Evolutionary conservation across 2,329 filamentous ascomycete species (phyloP).

Genomic region (Cladobotryum protrusum): DNA sequence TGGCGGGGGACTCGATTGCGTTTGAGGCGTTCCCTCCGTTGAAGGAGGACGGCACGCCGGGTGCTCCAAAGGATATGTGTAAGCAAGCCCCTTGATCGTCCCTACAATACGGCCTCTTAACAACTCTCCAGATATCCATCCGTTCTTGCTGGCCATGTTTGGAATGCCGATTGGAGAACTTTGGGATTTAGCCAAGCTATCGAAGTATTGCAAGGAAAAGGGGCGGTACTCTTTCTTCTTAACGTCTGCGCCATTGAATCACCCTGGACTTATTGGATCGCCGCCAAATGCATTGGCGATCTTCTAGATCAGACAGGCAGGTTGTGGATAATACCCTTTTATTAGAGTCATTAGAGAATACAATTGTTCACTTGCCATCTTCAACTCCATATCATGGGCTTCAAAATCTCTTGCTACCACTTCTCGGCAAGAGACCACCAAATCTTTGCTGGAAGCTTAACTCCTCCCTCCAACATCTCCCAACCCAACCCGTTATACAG

Average conservation of each 20-base stretch:
- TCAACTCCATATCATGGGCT: background rate
- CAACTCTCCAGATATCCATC: slow-evolving; percentile 37
- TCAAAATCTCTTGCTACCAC: background rate
- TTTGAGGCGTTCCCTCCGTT: slow-evolving; percentile 60
- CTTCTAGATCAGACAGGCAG: slow-evolving; percentile 25
- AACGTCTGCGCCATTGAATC: slow-evolving; percentile 53
- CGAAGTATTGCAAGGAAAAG: slow-evolving; percentile 45
- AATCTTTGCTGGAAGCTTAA: slow-evolving; percentile 9
- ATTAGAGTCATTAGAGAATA: too few relatives aligned
- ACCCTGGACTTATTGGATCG: slow-evolving; percentile 44
- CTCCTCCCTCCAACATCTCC: background rate
- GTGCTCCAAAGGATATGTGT: slow-evolving; percentile 32
- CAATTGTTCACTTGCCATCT: too few relatives aligned
- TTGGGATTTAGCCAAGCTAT: slow-evolving; percentile 49
- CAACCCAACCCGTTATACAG: slow-evolving; percentile 10
- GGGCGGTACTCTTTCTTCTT: slow-evolving; percentile 56
- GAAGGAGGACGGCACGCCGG: slow-evolving; percentile 32
- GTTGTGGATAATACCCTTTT: too few relatives aligned
- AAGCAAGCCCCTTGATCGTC: slow-evolving; percentile 19
- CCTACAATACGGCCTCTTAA: too few relatives aligned
- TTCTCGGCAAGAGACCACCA: slow-evolving; percentile 5
- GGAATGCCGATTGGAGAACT: slow-evolving; percentile 51
- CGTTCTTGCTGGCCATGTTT: slow-evolving; percentile 43
- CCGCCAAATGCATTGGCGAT: slow-evolving; percentile 45
- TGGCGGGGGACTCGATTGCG: slow-evolving; percentile 55